Evolutionary conservation across 2,329 filamentous ascomycete genomes (phyloP).

Genomic region (Aureobasidium sp.): DNA sequence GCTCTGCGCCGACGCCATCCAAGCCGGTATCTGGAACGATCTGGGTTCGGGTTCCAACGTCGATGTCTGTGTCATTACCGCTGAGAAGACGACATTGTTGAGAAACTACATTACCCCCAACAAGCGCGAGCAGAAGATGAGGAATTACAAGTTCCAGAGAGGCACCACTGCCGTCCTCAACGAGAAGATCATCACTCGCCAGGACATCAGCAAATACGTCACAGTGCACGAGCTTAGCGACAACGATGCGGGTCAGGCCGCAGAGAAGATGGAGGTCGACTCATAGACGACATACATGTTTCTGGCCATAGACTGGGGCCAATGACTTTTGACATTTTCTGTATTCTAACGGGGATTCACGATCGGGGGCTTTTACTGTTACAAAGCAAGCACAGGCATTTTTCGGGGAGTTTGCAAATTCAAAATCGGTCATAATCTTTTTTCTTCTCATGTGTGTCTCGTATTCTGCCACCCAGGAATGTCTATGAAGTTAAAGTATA

Average conservation of each 20-base stretch:
- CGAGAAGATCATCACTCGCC: constrained; percentile 91
- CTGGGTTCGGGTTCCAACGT: constrained; percentile 95
- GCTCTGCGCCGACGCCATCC: constrained; percentile 77
- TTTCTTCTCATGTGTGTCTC: background rate
- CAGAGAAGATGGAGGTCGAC: constrained; percentile 61
- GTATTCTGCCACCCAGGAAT: background rate
- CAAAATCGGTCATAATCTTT: background rate
- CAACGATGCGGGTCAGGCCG: constrained; percentile 54
- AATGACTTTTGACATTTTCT: constrained; percentile 11
- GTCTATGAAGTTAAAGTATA: background rate
- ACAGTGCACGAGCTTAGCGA: constrained; percentile 79
- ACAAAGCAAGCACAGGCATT: constrained; percentile 12
- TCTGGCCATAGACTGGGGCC: background rate
- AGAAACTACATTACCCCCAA: constrained; percentile 93
- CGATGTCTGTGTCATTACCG: constrained; percentile 90
- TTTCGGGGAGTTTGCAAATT: constrained; percentile 12
- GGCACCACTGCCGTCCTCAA: constrained; percentile 95
- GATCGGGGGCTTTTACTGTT: constrained; percentile 1
- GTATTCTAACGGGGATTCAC: constrained; percentile 11
- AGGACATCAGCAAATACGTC: constrained; percentile 90
- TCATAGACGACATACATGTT: constrained; percentile 23
- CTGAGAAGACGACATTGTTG: constrained; percentile 88
- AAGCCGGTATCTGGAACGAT: constrained; percentile 98
- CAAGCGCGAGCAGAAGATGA: constrained; percentile 80
- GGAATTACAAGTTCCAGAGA: constrained; percentile 82